Conservation (phyloP, 1,284 basidiomycete species). For the Ustilago nuda region DNA sequence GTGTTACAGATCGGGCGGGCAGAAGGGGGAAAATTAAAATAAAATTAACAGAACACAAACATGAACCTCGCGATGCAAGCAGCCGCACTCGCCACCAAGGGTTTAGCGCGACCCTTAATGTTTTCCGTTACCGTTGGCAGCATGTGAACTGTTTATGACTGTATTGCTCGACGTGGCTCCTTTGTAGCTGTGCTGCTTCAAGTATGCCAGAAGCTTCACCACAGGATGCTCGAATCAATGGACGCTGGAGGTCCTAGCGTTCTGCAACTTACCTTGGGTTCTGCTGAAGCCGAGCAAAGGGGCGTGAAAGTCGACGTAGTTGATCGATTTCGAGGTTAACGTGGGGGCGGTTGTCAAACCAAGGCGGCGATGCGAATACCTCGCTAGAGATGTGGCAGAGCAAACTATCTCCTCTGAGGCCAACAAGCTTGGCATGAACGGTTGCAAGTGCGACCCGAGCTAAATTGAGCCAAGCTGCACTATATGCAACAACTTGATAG, state of each 20-base stretch:
- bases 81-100: slow-evolving; percentile 1
- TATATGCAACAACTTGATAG: not conserved
- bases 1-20: not conserved
- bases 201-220: not conserved
- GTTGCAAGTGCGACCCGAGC: not conserved
- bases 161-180: not conserved
- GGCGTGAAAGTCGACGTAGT: not conserved
- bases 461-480: not conserved
- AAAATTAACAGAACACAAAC: no score
- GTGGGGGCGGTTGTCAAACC: not conserved
- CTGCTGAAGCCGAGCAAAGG: not conserved
- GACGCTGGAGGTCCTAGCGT: not conserved
- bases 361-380: not conserved
- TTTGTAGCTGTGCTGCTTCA: not conserved
- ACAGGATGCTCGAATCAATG: not conserved
- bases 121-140: not conserved
- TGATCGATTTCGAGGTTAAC: not conserved
- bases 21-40: no score
- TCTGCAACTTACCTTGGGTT: slow-evolving; percentile 7
- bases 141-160: not conserved
- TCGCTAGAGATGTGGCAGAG: not conserved
- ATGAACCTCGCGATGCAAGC: slow-evolving; percentile 2
- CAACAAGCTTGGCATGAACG: not conserved
- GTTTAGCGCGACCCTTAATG: not conserved
- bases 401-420: not conserved